Base-by-base conservation (phyloP, 129 eudicot species). In the Glebionis coronaria region DNA sequence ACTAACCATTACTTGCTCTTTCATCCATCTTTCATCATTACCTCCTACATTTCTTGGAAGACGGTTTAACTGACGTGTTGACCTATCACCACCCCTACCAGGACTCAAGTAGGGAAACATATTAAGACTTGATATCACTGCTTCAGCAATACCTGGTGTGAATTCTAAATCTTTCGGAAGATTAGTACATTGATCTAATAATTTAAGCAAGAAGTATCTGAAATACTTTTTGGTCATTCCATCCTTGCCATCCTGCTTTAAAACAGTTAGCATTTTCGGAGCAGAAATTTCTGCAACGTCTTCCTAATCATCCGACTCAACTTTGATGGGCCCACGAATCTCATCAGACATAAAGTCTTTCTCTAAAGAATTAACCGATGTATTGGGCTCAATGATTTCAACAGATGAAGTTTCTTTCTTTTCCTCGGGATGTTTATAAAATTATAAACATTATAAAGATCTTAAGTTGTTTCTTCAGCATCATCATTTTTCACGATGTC, bases 251-350 rank as follows among this genome's bases (percentile, higher is more conserved):
- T 81, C 95, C 57, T 78, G 47, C 73, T 72, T 78, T 66, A 70
- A 70, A 50, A 28, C 53, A 23, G 82, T 64, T 65, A 79, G 82
- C 61, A 88, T 73, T 76, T 82, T 80, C 13, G 96, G 92, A 40
- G 81, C 67, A 15, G 98, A 88, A 51, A 86, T 73, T 29, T 89
- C 97, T 40, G 88, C 95, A 57, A 84, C 97, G 69, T 93, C 99
- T 70, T 93, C 99, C 99, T 97, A 93, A 69, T 93, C 95, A 79
- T 93, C 99, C 3, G 83, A 92, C 81, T 93, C 99, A 52, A 75
- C 46, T 66, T 86, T 93, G 55, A 46, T 16, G 16, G 62, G 75
- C 63, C 75, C 81, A 73, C 57, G 60, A 59, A n/a, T n/a, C 71
- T 74, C 72, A 28, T 65, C 56, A 19, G 81, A n/a, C 44, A 5